Conservation (phyloP, 768 basidiomycete species). For the Calocera cornea region DNA sequence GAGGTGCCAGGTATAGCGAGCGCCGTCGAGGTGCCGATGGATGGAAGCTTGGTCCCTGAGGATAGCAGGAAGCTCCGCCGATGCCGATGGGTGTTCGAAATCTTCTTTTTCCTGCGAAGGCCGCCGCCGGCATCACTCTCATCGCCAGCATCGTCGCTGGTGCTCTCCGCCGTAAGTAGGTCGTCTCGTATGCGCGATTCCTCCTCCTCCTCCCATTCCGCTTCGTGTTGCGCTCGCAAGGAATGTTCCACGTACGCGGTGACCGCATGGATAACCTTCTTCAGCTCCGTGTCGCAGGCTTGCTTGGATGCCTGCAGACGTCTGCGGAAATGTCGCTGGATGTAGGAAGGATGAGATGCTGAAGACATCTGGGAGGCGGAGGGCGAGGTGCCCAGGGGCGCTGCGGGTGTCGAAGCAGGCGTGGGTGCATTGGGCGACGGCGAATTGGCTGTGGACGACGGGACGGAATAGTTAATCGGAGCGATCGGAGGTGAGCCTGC, state of each 20-base stretch:
- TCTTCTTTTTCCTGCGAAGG: neutral
- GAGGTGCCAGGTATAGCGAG: neutral
- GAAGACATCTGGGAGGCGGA: constrained; percentile 6
- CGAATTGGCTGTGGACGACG: constrained; percentile 40
- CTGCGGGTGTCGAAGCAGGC: constrained; percentile 1
- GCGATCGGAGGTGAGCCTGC: constrained; percentile 21
- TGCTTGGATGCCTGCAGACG: constrained; percentile 89
- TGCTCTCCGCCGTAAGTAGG: constrained; percentile 33
- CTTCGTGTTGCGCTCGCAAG: constrained; percentile 37
- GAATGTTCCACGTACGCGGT: constrained; percentile 63
- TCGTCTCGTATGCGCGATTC: constrained; percentile 24
- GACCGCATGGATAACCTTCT: constrained; percentile 86
- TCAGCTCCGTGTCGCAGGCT: constrained; percentile 92
- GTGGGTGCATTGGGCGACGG: constrained; percentile 48
- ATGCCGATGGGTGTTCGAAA: constrained; percentile 4
- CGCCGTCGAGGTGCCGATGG: neutral
- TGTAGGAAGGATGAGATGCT: constrained; percentile 13
- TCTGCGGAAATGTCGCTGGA: constrained; percentile 82
- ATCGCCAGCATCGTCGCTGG: constrained; percentile 62
- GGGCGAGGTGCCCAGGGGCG: constrained; percentile 8
- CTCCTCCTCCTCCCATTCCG: constrained; percentile 62
- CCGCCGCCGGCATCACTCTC: constrained; percentile 43
- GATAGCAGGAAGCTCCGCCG: constrained; percentile 1
- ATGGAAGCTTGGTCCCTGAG: constrained; percentile 2
- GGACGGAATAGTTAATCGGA: constrained; percentile 28